These are phyloP conservation scores for Ascodesmis nigricans DNA, from an alignment of 495 filamentous ascomycete genomes.

Conservation along the genomic window DNA sequence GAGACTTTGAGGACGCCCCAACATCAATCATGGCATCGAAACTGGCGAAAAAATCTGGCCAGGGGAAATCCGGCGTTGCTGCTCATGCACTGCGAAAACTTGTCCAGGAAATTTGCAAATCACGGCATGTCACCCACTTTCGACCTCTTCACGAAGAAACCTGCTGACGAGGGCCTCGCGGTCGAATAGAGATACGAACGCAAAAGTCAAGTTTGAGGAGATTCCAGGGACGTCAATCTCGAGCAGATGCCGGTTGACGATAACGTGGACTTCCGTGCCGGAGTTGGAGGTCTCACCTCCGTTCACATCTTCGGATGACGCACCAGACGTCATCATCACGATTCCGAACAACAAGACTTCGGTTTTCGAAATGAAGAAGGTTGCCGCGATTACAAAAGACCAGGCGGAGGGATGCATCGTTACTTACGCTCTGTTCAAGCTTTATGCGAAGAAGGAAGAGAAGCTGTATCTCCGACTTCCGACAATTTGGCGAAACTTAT, in stretches of 20 bases:
- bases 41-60: constrained; percentile 12
- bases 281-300: neutral
- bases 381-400: constrained; percentile 50
- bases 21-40: constrained; percentile 44
- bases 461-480: constrained; percentile 64
- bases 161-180: constrained; percentile 45
- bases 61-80: constrained; percentile 11
- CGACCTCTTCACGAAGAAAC: constrained; percentile 37
- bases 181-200: constrained; percentile 26
- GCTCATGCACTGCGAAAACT: constrained; percentile 19
- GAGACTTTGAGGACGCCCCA: constrained; percentile 65
- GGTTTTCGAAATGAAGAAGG: constrained; percentile 42
- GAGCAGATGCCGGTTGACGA: constrained; percentile 46
- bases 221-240: constrained; percentile 33
- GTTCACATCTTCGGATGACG: constrained; percentile 38
- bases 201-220: constrained; percentile 16
- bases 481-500: constrained; percentile 61
- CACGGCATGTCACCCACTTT: constrained; percentile 33
- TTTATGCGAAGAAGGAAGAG: constrained; percentile 67
- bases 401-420: constrained; percentile 78
- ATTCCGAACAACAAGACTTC: constrained; percentile 27
- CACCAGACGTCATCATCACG: constrained; percentile 23
- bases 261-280: constrained; percentile 42
- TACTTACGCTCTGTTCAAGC: constrained; percentile 54
- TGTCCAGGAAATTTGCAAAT: constrained; percentile 69